Evolutionary conservation across 345 rosid species (phyloP), one percentile per base, ranked within the genome.

Genomic region (Euphorbia lathyris): DNA sequence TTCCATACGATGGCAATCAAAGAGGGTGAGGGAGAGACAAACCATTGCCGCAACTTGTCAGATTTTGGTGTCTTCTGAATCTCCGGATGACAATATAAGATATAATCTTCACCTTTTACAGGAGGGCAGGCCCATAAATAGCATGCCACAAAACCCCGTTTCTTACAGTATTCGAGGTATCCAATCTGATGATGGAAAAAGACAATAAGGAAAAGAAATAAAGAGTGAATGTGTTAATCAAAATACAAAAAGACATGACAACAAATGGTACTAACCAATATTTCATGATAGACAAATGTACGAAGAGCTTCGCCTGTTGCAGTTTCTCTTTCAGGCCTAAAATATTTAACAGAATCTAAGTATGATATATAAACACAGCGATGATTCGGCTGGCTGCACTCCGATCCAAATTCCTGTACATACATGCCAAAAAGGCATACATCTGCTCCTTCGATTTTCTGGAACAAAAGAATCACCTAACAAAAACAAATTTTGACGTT

Each of bases 41-140:
- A 70, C 80, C 80, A 77, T 36, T 63, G 67, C 10, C 80, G 73
- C 29, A 77, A 68, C 63, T 77, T 77, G 67, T 77, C 80, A 53
- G 80, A 64, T 64, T 77, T 77, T 13, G 80, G 80, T 1, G 80
- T 77, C 65, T 77, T 77, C 65, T 77, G 80, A 36, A 48, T 57
- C 19, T 68, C 80, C 34, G 80, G 80, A 58, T 77, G 80, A 40
- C 80, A 72, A 50, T 77, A 67, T 40, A 77, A 48, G 20, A 77
- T 72, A 58, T 77, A 77, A 58, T 77, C 80, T 77, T 77, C 80
- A 14, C 76, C 80, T 69, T 77, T 77, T 34, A 77, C 13, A 38
- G 80, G 80, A 26, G 80, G 80, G 48, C 76, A 77, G 26, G 80
- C 80, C 80, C 80, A 77, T 36, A 77, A 53, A 63, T 77, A 72